Evolutionary conservation across 2,329 filamentous ascomycete species (phyloP).

Genomic region (Exophiala sp.): DNA sequence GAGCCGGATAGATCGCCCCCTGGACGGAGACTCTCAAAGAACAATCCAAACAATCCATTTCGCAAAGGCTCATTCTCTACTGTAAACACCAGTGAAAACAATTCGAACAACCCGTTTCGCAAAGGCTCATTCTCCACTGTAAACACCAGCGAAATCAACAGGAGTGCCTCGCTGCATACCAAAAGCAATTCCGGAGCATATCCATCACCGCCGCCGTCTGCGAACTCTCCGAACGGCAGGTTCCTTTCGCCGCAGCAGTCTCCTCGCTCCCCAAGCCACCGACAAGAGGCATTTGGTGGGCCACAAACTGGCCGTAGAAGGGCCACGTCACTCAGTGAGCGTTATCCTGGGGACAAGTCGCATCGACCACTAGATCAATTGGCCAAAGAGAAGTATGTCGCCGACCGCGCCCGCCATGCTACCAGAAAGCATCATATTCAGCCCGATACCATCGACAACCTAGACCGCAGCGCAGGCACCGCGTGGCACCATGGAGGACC

Average conservation of each 20-base stretch:
- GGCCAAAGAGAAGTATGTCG: conserved; percentile 22
- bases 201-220: conserved; percentile 49
- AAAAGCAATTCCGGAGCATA: conserved; percentile 36
- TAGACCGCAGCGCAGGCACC: conserved; percentile 54
- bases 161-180: conserved; percentile 18
- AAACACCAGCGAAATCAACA: conserved; percentile 12
- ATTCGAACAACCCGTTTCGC: conserved; percentile 15
- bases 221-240: conserved; percentile 39
- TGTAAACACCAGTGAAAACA: conserved; percentile 10
- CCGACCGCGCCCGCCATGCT: conserved; percentile 61
- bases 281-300: conserved; percentile 22
- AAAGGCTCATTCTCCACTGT: conserved; percentile 15
- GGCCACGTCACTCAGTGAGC: conserved; percentile 43
- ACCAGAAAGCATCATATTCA: conserved; percentile 63
- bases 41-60: conserved; percentile 21
- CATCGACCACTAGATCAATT: conserved; percentile 27
- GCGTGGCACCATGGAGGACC: conserved; percentile 78
- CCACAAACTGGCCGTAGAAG: conserved; percentile 30
- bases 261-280: conserved; percentile 19
- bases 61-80: conserved; percentile 14
- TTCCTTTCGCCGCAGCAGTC: conserved; percentile 11
- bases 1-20: conserved; percentile 4
- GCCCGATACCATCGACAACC: conserved; percentile 74
- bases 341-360: conserved; percentile 26
- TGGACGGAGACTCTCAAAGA: conserved; percentile 22